Percentiles rank a stretch among this genome's conserved stretches.
These are phyloP conservation scores for Penicillium diatomitis DNA, from an alignment of 495 filamentous ascomycete genomes.

Conservation along the genomic window DNA sequence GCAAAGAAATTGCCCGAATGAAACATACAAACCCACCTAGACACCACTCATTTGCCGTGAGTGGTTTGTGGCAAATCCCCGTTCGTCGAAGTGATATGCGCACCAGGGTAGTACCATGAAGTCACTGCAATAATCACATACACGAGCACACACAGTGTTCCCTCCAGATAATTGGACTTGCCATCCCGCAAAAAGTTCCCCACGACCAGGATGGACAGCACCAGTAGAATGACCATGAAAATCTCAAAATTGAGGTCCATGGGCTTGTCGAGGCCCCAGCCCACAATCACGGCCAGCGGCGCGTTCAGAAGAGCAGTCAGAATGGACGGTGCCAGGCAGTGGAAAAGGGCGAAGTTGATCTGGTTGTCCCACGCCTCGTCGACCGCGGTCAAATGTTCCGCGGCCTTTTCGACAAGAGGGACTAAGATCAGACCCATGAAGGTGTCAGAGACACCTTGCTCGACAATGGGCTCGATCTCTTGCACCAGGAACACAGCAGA, in stretches of 20 bases:
- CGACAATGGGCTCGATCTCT: slow-evolving; percentile 69
- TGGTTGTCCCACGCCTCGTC: slow-evolving; percentile 74
- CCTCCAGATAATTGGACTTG: slow-evolving; percentile 75
- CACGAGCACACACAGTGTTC: slow-evolving; percentile 57
- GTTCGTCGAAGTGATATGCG: slow-evolving; percentile 19
- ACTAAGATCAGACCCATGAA: slow-evolving; percentile 67
- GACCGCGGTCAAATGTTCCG: slow-evolving; percentile 81
- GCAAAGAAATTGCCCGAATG: no score
- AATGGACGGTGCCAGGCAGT: slow-evolving; percentile 79
- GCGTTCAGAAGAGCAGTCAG: slow-evolving; percentile 88
- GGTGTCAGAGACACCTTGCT: slow-evolving; percentile 59
- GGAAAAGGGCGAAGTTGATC: slow-evolving; percentile 79
- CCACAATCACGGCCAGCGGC: slow-evolving; percentile 73
- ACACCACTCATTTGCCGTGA: neutral
- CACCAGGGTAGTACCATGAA: slow-evolving; percentile 42
- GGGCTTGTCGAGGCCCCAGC: slow-evolving; percentile 62
- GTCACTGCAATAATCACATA: slow-evolving; percentile 48
- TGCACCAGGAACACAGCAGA: slow-evolving; percentile 75
- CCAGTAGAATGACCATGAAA: slow-evolving; percentile 81
- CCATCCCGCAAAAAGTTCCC: slow-evolving; percentile 73
- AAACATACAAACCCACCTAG: no score
- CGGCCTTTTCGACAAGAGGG: slow-evolving; percentile 83
- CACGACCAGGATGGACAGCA: slow-evolving; percentile 78
- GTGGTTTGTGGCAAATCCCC: neutral
- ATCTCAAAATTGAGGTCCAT: slow-evolving; percentile 83